These are phyloP conservation scores for Mycosphaerella arachidis DNA, from an alignment of 2,329 filamentous ascomycete genomes.

Conservation along the genomic window DNA sequence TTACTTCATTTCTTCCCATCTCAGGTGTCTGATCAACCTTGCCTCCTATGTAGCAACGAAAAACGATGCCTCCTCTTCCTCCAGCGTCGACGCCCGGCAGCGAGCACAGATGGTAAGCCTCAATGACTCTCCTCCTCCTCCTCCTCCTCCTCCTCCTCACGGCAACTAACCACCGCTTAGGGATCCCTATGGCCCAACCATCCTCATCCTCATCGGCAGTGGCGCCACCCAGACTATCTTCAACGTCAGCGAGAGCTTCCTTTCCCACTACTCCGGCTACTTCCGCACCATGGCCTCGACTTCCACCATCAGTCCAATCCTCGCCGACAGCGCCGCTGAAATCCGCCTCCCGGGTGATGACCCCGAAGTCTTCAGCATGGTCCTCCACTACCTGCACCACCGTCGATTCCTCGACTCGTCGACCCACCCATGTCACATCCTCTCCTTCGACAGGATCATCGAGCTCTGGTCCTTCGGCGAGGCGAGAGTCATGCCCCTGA, in stretches of 20 bases:
- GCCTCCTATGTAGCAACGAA: neutral
- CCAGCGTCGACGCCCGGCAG: constrained; percentile 5
- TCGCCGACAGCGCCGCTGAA: neutral
- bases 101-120: neutral
- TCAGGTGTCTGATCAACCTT: neutral
- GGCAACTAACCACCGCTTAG: neutral
- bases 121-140: too few species aligned
- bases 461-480: constrained; percentile 12
- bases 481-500: constrained; percentile 9
- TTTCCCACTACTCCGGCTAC: constrained; percentile 2
- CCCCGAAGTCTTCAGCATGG: constrained; percentile 10
- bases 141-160: neutral
- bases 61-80: neutral
- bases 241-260: neutral
- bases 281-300: neutral
- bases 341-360: constrained; percentile 12
- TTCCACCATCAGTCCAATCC: neutral
- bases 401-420: constrained; percentile 4
- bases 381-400: constrained; percentile 3
- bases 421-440: neutral
- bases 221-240: neutral
- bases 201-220: constrained; percentile 2
- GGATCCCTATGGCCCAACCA: neutral
- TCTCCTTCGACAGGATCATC: constrained; percentile 14
- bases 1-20: neutral